Evolutionary conservation across 805 yeast genomes (phyloP), one percentile per base, ranked within the genome.

Genomic region (Hanseniaspora taiwanica): DNA sequence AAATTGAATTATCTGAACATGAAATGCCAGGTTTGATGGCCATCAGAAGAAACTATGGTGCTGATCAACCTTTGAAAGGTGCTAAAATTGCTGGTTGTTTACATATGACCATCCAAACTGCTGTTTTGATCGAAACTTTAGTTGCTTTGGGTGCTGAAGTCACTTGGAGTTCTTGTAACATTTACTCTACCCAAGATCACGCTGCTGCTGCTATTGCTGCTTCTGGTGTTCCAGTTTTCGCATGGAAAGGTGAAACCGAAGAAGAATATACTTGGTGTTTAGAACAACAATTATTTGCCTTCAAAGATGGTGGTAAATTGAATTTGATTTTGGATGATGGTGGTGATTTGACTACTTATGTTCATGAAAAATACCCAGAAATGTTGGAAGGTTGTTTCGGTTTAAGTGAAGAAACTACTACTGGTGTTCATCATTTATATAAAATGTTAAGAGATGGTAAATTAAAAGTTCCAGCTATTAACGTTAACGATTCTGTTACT

Each of bases 201-300:
- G 97, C 97, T 55, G 97, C 98, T 58, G 96, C 98, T 60, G 97
- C 97, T 58, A 91, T 89, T 66, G 98, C 98, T 56, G 98, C 97
- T 54, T 68, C 96, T 53, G 98, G 98, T 72, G 93, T 89, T 46
- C 97, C 98, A 62, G 98, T 89, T 52, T 89, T 85, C 56, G 98
- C 98, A 59, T 89, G 98, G 98, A 89, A 89, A 78, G 97, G 98
- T 66, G 97, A 89, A 78, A 85, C 97, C 67, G 98, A 89, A 70
- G 97, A 89, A 75, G 98, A 89, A 74, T 91, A 89, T 78, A 63
- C 76, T 62, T 89, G 98, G 98, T 89, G 98, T 78, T 84, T 89
- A 58, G 96, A 91, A 74, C 97, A 89, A 74, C 97, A 91, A 76
- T 80, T 89, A 67, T 86, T 82, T 61, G 83, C 97, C 48, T 89